A percentile compares a stretch with the other conserved stretches of the same genome.
Evolutionary conservation across 805 yeast species (phyloP).

Genomic region (Phaffomyces antillensis): DNA sequence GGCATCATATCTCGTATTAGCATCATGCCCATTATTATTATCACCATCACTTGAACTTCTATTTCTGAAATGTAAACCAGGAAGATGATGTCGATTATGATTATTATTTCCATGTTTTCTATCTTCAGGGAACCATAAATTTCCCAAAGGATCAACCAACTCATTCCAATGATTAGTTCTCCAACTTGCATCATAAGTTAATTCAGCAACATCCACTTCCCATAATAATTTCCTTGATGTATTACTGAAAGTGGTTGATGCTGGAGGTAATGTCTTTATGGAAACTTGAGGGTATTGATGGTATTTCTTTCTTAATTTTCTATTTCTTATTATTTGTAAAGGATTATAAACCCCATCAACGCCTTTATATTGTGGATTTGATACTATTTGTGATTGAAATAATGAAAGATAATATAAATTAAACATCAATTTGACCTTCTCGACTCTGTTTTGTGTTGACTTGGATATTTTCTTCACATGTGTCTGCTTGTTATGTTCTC

Average conservation of each 20-base stretch:
- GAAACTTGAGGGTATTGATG: slow-evolving; percentile 40
- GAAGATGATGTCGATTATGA: slow-evolving; percentile 5
- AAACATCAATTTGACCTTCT: slow-evolving; percentile 37
- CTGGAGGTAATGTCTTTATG: slow-evolving; percentile 47
- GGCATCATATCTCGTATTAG: slow-evolving; percentile 13
- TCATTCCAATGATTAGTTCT: slow-evolving; percentile 49
- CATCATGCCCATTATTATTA: background rate
- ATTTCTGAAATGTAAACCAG: slow-evolving; percentile 1
- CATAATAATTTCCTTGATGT: slow-evolving; percentile 44
- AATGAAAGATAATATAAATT: slow-evolving; percentile 20
- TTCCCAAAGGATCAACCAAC: slow-evolving; percentile 36
- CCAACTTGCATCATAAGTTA: slow-evolving; percentile 52
- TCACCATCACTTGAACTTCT: slow-evolving; percentile 2
- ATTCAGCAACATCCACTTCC: slow-evolving; percentile 60
- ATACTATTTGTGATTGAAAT: slow-evolving; percentile 15
- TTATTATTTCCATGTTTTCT: background rate
- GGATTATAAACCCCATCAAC: slow-evolving; percentile 76
- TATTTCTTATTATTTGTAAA: slow-evolving; percentile 69
- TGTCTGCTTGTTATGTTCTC: slow-evolving; percentile 8
- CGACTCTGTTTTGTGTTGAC: slow-evolving; percentile 38
- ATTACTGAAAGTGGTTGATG: slow-evolving; percentile 55
- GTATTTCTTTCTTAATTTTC: slow-evolving; percentile 48
- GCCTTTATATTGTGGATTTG: slow-evolving; percentile 25
- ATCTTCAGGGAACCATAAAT: slow-evolving; percentile 42
- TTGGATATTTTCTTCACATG: slow-evolving; percentile 25